Conservation (phyloP, 805 yeast species). For the Cyberlindnera bimundalis region DNA sequence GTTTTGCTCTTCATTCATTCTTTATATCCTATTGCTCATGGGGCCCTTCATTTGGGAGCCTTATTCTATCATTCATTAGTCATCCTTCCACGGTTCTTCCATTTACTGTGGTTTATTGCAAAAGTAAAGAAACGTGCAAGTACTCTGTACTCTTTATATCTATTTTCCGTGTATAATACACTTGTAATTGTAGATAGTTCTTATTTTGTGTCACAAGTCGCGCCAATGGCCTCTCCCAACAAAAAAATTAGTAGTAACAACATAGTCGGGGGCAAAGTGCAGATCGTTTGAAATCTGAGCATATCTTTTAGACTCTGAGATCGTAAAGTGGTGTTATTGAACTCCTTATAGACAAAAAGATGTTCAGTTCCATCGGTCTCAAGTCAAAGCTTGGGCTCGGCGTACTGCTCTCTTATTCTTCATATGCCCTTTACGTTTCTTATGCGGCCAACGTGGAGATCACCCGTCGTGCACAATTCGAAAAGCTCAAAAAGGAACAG, state of each 20-base stretch:
- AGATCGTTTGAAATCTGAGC: no score
- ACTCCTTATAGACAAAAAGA: no score
- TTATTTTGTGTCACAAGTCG: background rate
- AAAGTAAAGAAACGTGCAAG: background rate
- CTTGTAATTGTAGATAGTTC: background rate
- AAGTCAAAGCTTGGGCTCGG: slow-evolving; percentile 29
- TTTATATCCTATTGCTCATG: background rate
- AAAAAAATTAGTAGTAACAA: background rate
- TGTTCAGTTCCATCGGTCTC: slow-evolving; percentile 15
- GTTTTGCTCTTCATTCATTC: no score
- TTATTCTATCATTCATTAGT: background rate
- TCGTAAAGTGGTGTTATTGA: no score
- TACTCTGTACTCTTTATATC: no score
- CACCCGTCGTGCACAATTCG: slow-evolving; percentile 35
- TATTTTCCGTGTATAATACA: no score
- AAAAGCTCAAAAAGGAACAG: slow-evolving; percentile 20
- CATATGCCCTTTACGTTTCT: slow-evolving; percentile 62
- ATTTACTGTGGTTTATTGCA: no score
- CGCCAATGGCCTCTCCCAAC: background rate
- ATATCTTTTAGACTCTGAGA: no score
- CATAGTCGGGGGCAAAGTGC: no score
- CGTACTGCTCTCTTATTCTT: slow-evolving; percentile 48
- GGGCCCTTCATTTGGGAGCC: background rate
- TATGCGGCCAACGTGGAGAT: slow-evolving; percentile 53
- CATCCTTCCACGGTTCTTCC: slow-evolving; percentile 1